Base-by-base conservation (phyloP, 768 basidiomycete genomes). In the Strobilomyces confusus region DNA sequence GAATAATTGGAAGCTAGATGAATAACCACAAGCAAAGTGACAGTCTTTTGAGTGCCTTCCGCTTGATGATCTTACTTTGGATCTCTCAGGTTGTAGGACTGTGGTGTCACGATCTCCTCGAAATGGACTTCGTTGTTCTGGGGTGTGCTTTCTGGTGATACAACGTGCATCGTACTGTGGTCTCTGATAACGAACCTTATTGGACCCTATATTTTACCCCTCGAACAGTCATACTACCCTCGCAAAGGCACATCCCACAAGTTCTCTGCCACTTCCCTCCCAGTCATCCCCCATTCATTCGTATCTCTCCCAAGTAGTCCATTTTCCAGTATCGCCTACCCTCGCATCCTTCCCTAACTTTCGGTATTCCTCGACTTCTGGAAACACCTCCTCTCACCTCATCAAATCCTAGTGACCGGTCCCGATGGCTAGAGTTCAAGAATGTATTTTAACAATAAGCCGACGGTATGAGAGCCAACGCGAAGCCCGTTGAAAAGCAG, bases 1-100 rank as follows among this genome's bases (percentile, higher is more conserved):
- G 66, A 92, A 92, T 62, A 79, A 80, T 23, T 92, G 89, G 89
- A 79, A 68, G 38, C 63, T 90, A 52, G 82, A 86, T 60, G 72
- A 76, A 15, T 75, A 61, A 55, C 37, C 11, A 5, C 19, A 15
- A 9, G 56, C 58, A 22, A 56, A 48, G 30, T 23, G 19, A 36
- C 26, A 9, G 6, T n/a, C 9, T 12, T 42, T 13, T 42, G 11
- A 33, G 8, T 12, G 4, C 14, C 11, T 32, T 30, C 14, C 34
- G 5, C 17, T 13, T 23, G n/a, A 32, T 44, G 19, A 33, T 13
- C 17, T 19, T 22, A 25, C 9, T 33, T 22, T 29, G 4, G 5
- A 9, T 32, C 11, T 29, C 23, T n/a, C 15, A 19, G 11, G 22
- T 17, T 36, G n/a, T 40, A 51, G 5, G 40, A 25, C 29, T 22